Base-by-base conservation (phyloP, 1,284 basidiomycete genomes). In the Pseudozyma tsukubaensis region DNA sequence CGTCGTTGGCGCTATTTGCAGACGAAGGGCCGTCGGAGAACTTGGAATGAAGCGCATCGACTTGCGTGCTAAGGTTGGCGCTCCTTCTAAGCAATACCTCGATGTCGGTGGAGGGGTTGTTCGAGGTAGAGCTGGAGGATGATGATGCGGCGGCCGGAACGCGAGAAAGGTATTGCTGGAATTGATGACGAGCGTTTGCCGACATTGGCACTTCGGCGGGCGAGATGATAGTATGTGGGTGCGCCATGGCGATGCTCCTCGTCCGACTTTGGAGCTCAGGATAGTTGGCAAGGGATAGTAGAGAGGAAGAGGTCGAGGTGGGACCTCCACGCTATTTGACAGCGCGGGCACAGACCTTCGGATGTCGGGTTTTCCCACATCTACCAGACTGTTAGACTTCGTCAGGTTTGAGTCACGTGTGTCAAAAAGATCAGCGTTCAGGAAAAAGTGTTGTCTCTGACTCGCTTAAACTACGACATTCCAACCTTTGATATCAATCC, bases 161-260 rank as follows among this genome's bases (percentile, higher is more conserved):
- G 29, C 51, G 59, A 2, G 57, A 40, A 5, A 70, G 57, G 50
- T 70, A 70, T 18, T 70, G 61, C 21, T 64, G 61, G 35, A 70
- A 54, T 9, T 70, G 61, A 10, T 60, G 53, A 4, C 61, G 57
- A 6, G 67, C 53, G 12, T 4, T 50, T 13, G 57, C 39, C 16
- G 67, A 64, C 44, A 70, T 52, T 4, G 52, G 44, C 18, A 54
- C 21, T 12, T 59, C 40, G 5, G 39, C 44, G 9, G 50, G 21
- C 18, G 50, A 40, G 39, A 24, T 16, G 10, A 24, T 34, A 12
- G n/a, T 43, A 5, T 14, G 32, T 8, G 3, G 8, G 11, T 57
- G 59, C 16, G 50, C 18, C 49, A 50, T 55, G 8, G 19, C 49
- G 34, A 19, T 14, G 36, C n/a, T 12, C 39, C 21, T 39, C 1